phyloP scores from a whole-genome alignment of 352 stramenopile genomes.

The Pilasporangium apinafurcum region DNA sequence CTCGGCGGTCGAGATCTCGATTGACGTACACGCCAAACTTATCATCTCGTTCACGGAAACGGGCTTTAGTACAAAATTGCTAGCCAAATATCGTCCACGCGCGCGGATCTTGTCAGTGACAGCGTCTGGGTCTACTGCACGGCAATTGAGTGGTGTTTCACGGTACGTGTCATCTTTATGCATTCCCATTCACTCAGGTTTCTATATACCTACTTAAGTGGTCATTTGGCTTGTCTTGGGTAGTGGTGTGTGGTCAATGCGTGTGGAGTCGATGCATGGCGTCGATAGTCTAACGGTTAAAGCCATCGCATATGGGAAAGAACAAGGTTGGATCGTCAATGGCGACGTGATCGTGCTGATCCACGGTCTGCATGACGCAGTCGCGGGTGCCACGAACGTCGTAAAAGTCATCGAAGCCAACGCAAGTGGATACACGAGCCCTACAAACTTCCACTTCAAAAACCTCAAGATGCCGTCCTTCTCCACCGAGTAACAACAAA shows the following conservation, averaged over 20 bases:
- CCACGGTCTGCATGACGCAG: conserved; percentile 82
- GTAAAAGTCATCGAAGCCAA: conserved; percentile 86
- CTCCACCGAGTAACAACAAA: no score
- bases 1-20: conserved; percentile 96
- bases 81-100: conserved; percentile 94
- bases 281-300: conserved; percentile 83
- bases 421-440: conserved; percentile 54
- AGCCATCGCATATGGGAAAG: conserved; percentile 78
- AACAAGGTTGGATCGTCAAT: conserved; percentile 71
- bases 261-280: conserved; percentile 73
- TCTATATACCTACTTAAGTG: neutral
- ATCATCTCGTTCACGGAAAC: conserved; percentile 98
- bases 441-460: conserved; percentile 60
- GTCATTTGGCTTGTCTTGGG: neutral
- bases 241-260: conserved; percentile 61
- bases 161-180: conserved; percentile 24
- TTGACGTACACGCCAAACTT: conserved; percentile 94
- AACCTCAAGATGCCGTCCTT: conserved; percentile 27
- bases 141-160: conserved; percentile 73
- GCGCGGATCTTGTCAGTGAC: conserved; percentile 89
- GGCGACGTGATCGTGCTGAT: conserved; percentile 88
- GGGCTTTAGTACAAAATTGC: conserved; percentile 90
- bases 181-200: neutral
- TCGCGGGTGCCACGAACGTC: conserved; percentile 81
- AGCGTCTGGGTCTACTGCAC: conserved; percentile 51